Percentiles rank a stretch among this genome's conserved stretches.
These are phyloP conservation scores for Acorus gramineus DNA, from an alignment of 106 monocot species.

Conservation along the genomic window DNA sequence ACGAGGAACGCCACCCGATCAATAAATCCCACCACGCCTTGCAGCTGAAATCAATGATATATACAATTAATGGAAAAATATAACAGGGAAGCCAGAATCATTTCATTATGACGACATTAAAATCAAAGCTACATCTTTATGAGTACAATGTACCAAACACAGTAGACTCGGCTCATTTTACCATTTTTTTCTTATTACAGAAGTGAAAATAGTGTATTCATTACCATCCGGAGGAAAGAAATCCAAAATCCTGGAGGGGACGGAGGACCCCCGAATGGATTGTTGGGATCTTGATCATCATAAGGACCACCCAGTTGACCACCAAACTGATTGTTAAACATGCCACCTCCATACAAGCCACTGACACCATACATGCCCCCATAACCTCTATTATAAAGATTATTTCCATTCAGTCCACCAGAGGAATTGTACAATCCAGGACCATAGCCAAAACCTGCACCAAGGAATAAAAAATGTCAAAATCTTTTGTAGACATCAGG, in stretches of 20 bases:
- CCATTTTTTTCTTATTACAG: too few relatives aligned
- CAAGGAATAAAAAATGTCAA: too few relatives aligned
- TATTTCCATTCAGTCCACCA: slow-evolving; percentile 56
- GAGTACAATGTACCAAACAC: too few relatives aligned
- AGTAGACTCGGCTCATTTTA: too few relatives aligned
- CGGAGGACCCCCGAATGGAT: slow-evolving; percentile 56
- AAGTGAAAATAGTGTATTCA: background rate
- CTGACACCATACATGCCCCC: background rate
- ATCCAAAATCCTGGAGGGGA: slow-evolving; percentile 88
- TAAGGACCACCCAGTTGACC: slow-evolving; percentile 39
- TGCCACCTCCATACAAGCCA: too few relatives aligned
- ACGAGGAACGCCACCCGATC: slow-evolving; percentile 65
- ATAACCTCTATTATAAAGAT: slow-evolving; percentile 37
- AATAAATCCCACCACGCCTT: slow-evolving; percentile 81
- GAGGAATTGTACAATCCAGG: slow-evolving; percentile 33
- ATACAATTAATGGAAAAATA: background rate
- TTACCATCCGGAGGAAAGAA: slow-evolving; percentile 85
- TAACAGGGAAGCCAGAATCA: too few relatives aligned
- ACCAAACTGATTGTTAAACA: too few relatives aligned
- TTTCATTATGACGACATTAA: too few relatives aligned
- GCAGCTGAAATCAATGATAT: slow-evolving; percentile 37
- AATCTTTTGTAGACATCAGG: background rate
- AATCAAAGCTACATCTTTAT: too few relatives aligned
- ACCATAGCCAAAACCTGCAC: slow-evolving; percentile 41
- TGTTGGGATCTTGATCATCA: slow-evolving; percentile 77